Conservation (phyloP, 768 basidiomycete species). For the Clitopilus hobsonii region DNA sequence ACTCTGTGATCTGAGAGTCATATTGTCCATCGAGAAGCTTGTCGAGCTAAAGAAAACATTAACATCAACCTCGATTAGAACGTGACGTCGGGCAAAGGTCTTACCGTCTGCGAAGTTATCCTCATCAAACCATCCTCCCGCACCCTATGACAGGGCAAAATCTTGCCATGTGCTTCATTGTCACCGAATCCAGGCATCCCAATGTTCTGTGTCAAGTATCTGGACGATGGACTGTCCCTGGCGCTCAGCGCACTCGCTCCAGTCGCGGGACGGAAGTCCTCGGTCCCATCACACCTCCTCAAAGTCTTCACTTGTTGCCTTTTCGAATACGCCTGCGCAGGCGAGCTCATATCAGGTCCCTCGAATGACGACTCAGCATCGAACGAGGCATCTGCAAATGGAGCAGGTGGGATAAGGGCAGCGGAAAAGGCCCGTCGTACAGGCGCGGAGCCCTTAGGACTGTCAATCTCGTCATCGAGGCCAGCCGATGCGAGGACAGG, state of each 20-base stretch:
- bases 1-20: conserved; percentile 58
- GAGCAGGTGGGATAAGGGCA: conserved; percentile 63
- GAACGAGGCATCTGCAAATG: conserved; percentile 38
- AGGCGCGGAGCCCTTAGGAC: conserved; percentile 39
- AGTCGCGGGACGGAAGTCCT: conserved; percentile 74
- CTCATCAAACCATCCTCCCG: conserved; percentile 95
- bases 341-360: conserved; percentile 68
- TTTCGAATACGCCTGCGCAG: conserved; percentile 76
- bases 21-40: conserved; percentile 74
- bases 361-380: conserved; percentile 58
- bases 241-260: conserved; percentile 52
- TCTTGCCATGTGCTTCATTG: conserved; percentile 89
- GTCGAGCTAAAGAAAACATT: conserved; percentile 52
- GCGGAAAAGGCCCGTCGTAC: conserved; percentile 67
- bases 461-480: conserved; percentile 18
- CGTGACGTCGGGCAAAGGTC: conserved; percentile 24
- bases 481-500: conserved; percentile 29
- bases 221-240: conserved; percentile 55
- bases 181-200: conserved; percentile 81
- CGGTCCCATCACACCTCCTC: conserved; percentile 75
- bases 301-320: conserved; percentile 76
- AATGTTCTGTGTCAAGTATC: conserved; percentile 48
- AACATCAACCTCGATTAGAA: conserved; percentile 11
- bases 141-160: conserved; percentile 90
- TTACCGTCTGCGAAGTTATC: conserved; percentile 74